Conservation (phyloP, 2,329 filamentous ascomycete genomes). For the Fusarium coffeatum region DNA sequence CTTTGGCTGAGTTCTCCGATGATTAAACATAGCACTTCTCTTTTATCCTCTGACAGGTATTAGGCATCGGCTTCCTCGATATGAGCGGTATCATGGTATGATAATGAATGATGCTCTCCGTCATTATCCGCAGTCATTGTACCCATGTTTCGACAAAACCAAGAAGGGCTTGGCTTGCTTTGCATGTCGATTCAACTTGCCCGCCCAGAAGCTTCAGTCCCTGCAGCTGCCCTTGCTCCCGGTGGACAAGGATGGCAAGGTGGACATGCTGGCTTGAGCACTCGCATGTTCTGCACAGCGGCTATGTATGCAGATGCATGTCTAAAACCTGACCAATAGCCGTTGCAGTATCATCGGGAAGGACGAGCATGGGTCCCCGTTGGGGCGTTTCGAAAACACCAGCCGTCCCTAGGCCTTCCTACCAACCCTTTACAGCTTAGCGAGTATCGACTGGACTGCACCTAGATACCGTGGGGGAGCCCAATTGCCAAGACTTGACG, state of each 20-base stretch:
- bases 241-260: constrained; percentile 43
- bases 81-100: constrained; percentile 33
- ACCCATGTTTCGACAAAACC: constrained; percentile 40
- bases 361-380: constrained; percentile 44
- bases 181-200: constrained; percentile 29
- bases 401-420: constrained; percentile 34
- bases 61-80: constrained; percentile 11
- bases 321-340: constrained; percentile 52
- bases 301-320: constrained; percentile 56
- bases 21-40: constrained; percentile 27
- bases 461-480: constrained; percentile 37
- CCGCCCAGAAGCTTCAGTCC: constrained; percentile 45
- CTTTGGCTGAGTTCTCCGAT: constrained; percentile 18
- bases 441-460: constrained; percentile 34
- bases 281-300: constrained; percentile 57
- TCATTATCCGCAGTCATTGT: constrained; percentile 41
- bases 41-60: constrained; percentile 16
- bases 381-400: constrained; percentile 49
- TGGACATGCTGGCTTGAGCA: constrained; percentile 52
- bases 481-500: constrained; percentile 38
- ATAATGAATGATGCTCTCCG: constrained; percentile 37
- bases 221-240: constrained; percentile 46
- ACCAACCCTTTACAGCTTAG: constrained; percentile 37
- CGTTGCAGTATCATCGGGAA: constrained; percentile 40
- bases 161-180: constrained; percentile 42